phyloP scores from a whole-genome alignment of 75 land plant species.

The Ceratopteris richardii region DNA sequence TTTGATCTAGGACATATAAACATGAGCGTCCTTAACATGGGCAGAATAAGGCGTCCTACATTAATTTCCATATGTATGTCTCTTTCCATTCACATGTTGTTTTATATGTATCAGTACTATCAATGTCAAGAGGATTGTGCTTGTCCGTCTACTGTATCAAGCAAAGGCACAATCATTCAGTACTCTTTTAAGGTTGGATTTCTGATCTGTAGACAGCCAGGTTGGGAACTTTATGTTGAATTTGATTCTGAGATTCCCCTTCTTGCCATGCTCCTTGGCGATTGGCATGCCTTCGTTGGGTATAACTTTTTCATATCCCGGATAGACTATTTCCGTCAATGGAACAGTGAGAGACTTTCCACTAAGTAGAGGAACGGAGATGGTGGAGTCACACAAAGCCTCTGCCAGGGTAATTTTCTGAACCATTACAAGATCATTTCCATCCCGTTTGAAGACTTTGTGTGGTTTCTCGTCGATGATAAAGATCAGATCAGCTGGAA shows the following conservation, averaged over 20 bases:
- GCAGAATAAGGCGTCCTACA: no score
- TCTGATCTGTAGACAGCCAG: constrained; percentile 54
- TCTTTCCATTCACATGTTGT: no score
- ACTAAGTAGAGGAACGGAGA: constrained; percentile 37
- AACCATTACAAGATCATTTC: constrained; percentile 49
- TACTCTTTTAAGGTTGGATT: constrained; percentile 40
- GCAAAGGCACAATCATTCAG: no score
- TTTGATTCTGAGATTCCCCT: constrained; percentile 55
- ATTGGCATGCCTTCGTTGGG: constrained; percentile 67
- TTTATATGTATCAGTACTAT: no score
- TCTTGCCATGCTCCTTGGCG: constrained; percentile 55
- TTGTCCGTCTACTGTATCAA: no score
- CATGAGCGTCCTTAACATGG: no score
- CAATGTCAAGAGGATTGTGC: no score
- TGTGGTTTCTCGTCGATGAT: constrained; percentile 65
- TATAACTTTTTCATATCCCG: constrained; percentile 61
- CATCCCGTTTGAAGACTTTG: constrained; percentile 48
- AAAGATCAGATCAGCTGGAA: constrained; percentile 57
- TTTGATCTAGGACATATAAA: no score
- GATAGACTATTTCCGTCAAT: constrained; percentile 33
- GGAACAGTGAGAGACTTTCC: constrained; percentile 41
- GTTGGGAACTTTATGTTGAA: constrained; percentile 61
- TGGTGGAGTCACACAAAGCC: constrained; percentile 49
- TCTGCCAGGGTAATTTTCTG: constrained; percentile 52
- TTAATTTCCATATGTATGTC: no score